phyloP scores from a whole-genome alignment of 306 rosid species.

The Nissolia schottii region DNA sequence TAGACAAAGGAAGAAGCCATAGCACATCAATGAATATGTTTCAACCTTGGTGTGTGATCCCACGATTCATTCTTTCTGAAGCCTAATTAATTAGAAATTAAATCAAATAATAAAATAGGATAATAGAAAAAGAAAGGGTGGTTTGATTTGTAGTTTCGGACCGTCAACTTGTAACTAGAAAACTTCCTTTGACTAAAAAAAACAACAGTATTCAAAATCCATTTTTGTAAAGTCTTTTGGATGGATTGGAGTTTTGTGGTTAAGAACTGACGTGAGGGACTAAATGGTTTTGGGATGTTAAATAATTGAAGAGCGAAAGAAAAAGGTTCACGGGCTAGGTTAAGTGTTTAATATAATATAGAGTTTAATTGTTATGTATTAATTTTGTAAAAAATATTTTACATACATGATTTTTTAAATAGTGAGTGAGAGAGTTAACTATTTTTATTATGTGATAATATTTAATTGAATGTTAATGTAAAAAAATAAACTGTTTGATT shows the following conservation, averaged over 20 bases:
- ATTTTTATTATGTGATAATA: no score
- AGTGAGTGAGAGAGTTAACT: no score
- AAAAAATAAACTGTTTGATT: background rate
- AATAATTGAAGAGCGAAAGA: constrained; percentile 29
- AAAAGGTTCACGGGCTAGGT: constrained; percentile 34
- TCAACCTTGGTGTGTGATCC: background rate
- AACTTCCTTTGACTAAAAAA: background rate
- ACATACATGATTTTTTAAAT: no score
- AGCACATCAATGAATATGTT: background rate
- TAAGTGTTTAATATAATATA: no score
- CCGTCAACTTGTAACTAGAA: background rate
- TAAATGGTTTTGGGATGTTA: background rate
- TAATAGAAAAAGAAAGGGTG: background rate
- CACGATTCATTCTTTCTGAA: background rate
- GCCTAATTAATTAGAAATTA: background rate
- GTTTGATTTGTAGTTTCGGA: background rate
- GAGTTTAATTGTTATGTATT: no score
- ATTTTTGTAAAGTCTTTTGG: constrained; percentile 1
- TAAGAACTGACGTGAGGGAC: background rate
- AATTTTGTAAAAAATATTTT: no score
- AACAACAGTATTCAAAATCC: background rate
- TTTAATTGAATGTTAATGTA: no score
- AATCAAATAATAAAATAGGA: background rate
- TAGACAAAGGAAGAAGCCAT: constrained; percentile 12
- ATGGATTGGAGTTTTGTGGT: constrained; percentile 12